These are phyloP conservation scores for Austroboletus novae-zelandiae DNA, from an alignment of 1,284 basidiomycete species.

Conservation along the genomic window DNA sequence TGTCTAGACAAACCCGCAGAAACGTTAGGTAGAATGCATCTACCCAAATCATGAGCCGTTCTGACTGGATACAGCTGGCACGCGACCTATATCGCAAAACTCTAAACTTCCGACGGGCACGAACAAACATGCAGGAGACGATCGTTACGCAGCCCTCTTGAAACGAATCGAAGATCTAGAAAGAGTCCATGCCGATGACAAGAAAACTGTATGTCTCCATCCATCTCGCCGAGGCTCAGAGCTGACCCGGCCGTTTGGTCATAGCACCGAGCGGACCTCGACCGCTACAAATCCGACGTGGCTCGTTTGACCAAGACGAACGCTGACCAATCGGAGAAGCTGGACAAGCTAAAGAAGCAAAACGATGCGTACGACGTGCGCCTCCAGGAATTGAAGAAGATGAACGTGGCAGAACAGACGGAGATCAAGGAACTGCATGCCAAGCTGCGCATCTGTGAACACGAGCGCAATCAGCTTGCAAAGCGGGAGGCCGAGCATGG, in stretches of 20 bases:
- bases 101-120: constrained; percentile 5
- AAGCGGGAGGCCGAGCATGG: constrained; percentile 50
- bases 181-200: constrained; percentile 59
- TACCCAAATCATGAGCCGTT: not conserved
- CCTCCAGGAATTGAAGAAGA: constrained; percentile 58
- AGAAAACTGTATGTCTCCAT: constrained; percentile 51
- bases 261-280: constrained; percentile 62
- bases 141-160: constrained; percentile 55
- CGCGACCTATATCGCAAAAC: constrained; percentile 10
- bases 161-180: constrained; percentile 69
- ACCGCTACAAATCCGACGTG: constrained; percentile 57
- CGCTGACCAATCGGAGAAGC: constrained; percentile 52
- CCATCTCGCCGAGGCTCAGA: not conserved
- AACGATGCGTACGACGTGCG: constrained; percentile 51
- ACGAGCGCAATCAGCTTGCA: constrained; percentile 51
- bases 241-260: not conserved
- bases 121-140: constrained; percentile 25
- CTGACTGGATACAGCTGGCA: constrained; percentile 30
- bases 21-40: constrained; percentile 36
- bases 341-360: constrained; percentile 64
- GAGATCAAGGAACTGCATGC: constrained; percentile 62
- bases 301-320: constrained; percentile 45
- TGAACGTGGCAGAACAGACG: constrained; percentile 45
- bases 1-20: constrained; percentile 37
- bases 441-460: constrained; percentile 59